A percentile compares a stretch with the other conserved stretches of the same genome.
phyloP scores from a whole-genome alignment of 176 grass and related monocot species.

The Aegilops bicornis region DNA sequence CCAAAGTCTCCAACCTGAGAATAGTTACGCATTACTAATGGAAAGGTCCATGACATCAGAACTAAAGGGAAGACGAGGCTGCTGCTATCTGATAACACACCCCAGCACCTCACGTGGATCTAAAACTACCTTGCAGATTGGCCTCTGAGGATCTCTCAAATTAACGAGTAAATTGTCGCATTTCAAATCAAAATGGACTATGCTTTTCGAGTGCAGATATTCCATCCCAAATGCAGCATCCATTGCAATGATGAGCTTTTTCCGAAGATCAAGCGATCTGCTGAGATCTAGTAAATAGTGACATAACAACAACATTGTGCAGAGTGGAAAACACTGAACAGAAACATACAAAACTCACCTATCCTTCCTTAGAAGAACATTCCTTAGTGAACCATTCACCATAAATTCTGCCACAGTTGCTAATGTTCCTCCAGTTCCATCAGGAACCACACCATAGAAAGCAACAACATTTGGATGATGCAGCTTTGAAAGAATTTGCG shows the following conservation, averaged over 20 bases:
- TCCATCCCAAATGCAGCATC: conserved; percentile 99
- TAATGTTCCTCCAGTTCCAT: conserved; percentile 89
- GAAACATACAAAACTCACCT: conserved; percentile 46
- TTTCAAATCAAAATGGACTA: conserved; percentile 99
- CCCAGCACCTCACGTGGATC: not conserved
- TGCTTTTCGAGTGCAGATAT: conserved; percentile 96
- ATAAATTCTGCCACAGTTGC: conserved; percentile 94
- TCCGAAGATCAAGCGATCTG: conserved; percentile 79
- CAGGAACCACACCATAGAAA: conserved; percentile 96
- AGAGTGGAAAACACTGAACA: conserved; percentile 14
- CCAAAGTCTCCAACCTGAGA: conserved; percentile 96
- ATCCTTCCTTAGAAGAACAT: conserved; percentile 90
- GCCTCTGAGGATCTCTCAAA: conserved; percentile 85
- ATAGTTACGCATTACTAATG: conserved; percentile 27
- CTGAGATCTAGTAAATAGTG: conserved; percentile 43
- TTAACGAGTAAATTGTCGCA: conserved; percentile 97
- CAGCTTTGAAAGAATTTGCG: conserved; percentile 88
- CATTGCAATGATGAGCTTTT: conserved; percentile 94
- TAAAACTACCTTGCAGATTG: conserved; percentile 94
- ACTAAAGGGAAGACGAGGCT: conserved; percentile 5
- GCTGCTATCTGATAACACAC: not conserved
- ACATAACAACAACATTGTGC: conserved; percentile 14
- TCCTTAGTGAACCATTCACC: conserved; percentile 94
- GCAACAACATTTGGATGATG: conserved; percentile 98
- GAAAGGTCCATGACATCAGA: not conserved